Conservation (phyloP, 2,329 filamentous ascomycete genomes). For the Neofusicoccum ribis region DNA sequence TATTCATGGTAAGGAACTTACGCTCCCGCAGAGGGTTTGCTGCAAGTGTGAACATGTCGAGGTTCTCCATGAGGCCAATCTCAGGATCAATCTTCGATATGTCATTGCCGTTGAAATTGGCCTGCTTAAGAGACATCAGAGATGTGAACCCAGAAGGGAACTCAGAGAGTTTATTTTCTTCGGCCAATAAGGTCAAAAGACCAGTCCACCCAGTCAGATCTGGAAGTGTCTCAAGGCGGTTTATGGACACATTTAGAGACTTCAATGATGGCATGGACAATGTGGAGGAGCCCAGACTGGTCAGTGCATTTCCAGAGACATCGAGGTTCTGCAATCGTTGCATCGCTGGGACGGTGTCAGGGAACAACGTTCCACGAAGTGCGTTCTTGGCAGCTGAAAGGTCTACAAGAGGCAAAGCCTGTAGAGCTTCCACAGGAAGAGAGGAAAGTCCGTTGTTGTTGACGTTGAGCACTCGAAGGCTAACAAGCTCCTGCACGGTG, state of each 20-base stretch:
- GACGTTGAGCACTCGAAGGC: conserved; percentile 75
- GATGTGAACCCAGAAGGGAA: conserved; percentile 75
- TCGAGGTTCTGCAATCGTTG: conserved; percentile 73
- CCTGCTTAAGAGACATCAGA: conserved; percentile 69
- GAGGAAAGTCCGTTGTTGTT: conserved; percentile 69
- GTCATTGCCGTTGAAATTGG: conserved; percentile 84
- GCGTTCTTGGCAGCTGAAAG: conserved; percentile 76
- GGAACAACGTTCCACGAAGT: conserved; percentile 70
- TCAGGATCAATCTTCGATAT: conserved; percentile 73
- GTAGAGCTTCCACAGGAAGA: conserved; percentile 70
- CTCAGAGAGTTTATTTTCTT: conserved; percentile 75
- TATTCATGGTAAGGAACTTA: conserved; percentile 77
- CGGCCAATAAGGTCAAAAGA: conserved; percentile 71
- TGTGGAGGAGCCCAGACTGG: conserved; percentile 47
- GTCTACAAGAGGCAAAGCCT: conserved; percentile 69
- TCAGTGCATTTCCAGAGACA: conserved; percentile 74
- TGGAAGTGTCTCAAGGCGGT: conserved; percentile 73
- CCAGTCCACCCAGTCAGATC: conserved; percentile 72
- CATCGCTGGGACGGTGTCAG: conserved; percentile 47
- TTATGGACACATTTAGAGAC: conserved; percentile 75
- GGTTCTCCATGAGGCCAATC: conserved; percentile 74
- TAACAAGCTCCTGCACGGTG: conserved; percentile 64
- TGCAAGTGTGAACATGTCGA: conserved; percentile 73
- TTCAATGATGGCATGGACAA: conserved; percentile 72
- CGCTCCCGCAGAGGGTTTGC: conserved; percentile 91